Percentiles rank a stretch among this genome's conserved stretches.
Evolutionary conservation across 2,329 filamentous ascomycete genomes (phyloP).

Genomic region (Penicillium sp.): DNA sequence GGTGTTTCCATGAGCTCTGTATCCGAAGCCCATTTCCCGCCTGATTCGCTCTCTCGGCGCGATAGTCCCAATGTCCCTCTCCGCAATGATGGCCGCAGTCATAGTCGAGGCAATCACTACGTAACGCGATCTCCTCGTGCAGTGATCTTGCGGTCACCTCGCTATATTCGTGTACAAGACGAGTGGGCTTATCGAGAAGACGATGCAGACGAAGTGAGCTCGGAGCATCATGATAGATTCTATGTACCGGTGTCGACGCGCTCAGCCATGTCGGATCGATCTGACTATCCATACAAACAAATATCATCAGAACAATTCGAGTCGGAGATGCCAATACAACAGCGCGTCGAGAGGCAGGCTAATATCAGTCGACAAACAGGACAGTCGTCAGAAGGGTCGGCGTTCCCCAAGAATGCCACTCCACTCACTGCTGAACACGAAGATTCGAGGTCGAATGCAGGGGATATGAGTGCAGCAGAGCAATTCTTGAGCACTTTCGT

Average conservation of each 20-base stretch:
- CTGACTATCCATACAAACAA: slow-evolving; percentile 2
- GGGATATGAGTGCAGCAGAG: slow-evolving; percentile 34
- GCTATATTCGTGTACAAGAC: slow-evolving; percentile 5
- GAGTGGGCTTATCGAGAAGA: slow-evolving; percentile 7
- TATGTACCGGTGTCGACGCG: slow-evolving; percentile 8
- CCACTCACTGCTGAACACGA: neutral
- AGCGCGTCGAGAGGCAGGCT: neutral
- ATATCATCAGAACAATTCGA: slow-evolving; percentile 6
- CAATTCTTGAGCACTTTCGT: slow-evolving; percentile 35
- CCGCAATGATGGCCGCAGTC: slow-evolving; percentile 1
- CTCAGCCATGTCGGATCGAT: neutral
- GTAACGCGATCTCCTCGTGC: neutral
- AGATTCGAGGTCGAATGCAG: slow-evolving; percentile 15
- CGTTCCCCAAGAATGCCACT: slow-evolving; percentile 1
- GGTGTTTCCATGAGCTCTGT: neutral
- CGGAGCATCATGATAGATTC: slow-evolving; percentile 9
- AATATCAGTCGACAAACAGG: neutral
- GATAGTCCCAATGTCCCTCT: neutral
- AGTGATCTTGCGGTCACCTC: slow-evolving; percentile 1
- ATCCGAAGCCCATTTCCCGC: neutral
- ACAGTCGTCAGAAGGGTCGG: neutral
- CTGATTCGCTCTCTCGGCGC: neutral
- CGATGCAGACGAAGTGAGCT: slow-evolving; percentile 3
- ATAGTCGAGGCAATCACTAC: neutral
- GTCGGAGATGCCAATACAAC: neutral